phyloP scores from a whole-genome alignment of 2,329 filamentous ascomycete species.

The Curvularia spicifera region DNA sequence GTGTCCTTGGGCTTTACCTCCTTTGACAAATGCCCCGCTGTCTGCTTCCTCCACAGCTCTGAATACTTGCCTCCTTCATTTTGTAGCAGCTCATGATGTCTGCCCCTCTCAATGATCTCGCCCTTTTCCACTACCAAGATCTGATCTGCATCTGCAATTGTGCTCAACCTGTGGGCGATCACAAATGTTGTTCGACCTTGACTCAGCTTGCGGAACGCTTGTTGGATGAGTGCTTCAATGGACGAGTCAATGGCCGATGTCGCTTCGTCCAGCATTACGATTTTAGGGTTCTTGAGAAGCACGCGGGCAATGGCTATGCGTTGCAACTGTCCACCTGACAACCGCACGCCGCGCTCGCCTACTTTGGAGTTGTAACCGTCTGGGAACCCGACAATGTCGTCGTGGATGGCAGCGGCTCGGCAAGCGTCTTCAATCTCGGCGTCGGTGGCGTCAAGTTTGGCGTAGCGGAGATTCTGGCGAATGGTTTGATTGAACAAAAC shows the following conservation, averaged over 20 bases:
- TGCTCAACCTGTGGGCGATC: slow-evolving; percentile 80
- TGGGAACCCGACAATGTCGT: slow-evolving; percentile 66
- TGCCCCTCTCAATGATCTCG: slow-evolving; percentile 77
- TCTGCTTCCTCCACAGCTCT: slow-evolving; percentile 90
- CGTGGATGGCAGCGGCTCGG: slow-evolving; percentile 67
- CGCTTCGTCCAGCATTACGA: slow-evolving; percentile 86
- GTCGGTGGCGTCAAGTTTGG: slow-evolving; percentile 65
- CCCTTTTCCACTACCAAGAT: slow-evolving; percentile 81
- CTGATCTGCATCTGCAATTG: slow-evolving; percentile 84
- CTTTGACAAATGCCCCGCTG: slow-evolving; percentile 36
- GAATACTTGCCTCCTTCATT: slow-evolving; percentile 72
- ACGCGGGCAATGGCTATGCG: slow-evolving; percentile 74
- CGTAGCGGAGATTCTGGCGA: slow-evolving; percentile 70
- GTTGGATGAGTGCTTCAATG: slow-evolving; percentile 71
- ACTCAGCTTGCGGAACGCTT: slow-evolving; percentile 65
- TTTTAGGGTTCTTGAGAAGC: slow-evolving; percentile 78
- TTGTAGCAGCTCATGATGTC: slow-evolving; percentile 75
- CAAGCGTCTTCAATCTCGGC: slow-evolving; percentile 67
- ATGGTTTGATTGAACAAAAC: slow-evolving; percentile 69
- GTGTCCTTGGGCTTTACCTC: slow-evolving; percentile 26
- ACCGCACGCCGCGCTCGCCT: slow-evolving; percentile 50
- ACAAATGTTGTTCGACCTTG: slow-evolving; percentile 70
- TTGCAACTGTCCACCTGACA: slow-evolving; percentile 71
- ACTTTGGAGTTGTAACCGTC: slow-evolving; percentile 51
- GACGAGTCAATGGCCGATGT: slow-evolving; percentile 84